Evolutionary conservation across 371 early-diverging fungal genomes (phyloP), one percentile per base, ranked within the genome.

Genomic region (Apophysomyces trapeziformis): DNA sequence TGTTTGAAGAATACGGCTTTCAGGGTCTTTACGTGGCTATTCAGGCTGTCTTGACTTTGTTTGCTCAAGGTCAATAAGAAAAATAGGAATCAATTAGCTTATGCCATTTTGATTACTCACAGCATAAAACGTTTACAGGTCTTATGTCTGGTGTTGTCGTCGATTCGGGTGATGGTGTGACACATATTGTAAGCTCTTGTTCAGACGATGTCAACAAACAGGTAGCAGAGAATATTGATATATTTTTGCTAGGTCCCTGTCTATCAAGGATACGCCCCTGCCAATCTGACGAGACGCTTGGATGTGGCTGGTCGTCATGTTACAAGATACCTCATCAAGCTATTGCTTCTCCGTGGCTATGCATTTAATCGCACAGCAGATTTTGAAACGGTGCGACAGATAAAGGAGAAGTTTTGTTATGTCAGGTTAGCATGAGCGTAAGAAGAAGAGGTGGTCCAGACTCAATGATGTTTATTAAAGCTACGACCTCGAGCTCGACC

Each of bases 91-190:
- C 7, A 1, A 41, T 45, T 39, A 1, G 59, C 35, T 39, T 64
- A 11, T 35, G 41, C 5, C 0, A 21, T 5, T 21, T 32, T 2
- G 32, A 26, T 26, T 26, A 26, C 32, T 26, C 32, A 26, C 32
- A 26, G 32, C 32, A 26, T 26, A 26, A 26, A 26, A 26, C 32
- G 32, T n/a, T 21, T 36, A 21, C 57, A 95, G 94, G 95, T 67
- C 79, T 96, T 57, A 86, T 93, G 72, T 97, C 97, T 12, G 99
- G 99, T 76, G 96, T 97, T 26, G 99, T 98, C 5, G 94, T 98
- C 5, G 99, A 98, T 76, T 96, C 96, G 66, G 99, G 99, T 43
- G 99, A 98, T 85, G 99, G 99, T 78, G 99, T 98, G 38, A 97
- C 99, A 8, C 98, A 98, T 75, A 96, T 97, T 83, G 96, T 77